A percentile compares a stretch with the other conserved stretches of the same genome.
Evolutionary conservation across 768 basidiomycete genomes (phyloP).

Genomic region (Kwoniella bestiolae): DNA sequence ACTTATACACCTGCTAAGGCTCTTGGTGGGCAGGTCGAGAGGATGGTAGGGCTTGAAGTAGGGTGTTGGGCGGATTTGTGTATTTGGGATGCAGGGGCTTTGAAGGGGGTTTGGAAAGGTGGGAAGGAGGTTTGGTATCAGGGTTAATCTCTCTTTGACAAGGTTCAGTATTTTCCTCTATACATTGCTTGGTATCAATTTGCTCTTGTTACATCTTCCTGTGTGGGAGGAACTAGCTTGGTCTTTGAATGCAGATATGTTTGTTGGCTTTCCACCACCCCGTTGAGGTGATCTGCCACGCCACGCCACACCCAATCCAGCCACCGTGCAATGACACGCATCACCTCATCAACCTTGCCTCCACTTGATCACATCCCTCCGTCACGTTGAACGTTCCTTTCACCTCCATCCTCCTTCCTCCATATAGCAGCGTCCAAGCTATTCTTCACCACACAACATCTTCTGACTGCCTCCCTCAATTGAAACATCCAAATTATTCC

Average conservation of each 20-base stretch:
- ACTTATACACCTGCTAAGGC: conserved; percentile 85
- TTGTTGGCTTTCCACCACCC: background rate
- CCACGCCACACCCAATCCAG: background rate
- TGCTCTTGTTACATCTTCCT: no score
- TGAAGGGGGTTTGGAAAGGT: conserved; percentile 60
- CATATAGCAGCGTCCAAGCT: background rate
- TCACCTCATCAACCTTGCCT: background rate
- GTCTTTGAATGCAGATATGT: no score
- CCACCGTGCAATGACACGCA: background rate
- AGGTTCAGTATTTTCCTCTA: no score
- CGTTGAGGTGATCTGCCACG: background rate
- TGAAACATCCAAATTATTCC: no score
- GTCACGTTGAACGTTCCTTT: background rate
- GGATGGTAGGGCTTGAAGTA: conserved; percentile 75
- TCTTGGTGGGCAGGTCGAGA: conserved; percentile 71
- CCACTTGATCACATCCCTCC: background rate
- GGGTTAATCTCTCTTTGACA: background rate
- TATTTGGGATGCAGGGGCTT: conserved; percentile 64
- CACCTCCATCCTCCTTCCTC: background rate
- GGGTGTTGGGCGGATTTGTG: conserved; percentile 88
- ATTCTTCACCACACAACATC: no score
- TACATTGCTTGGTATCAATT: no score
- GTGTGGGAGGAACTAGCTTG: no score
- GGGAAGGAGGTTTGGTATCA: conserved; percentile 67
- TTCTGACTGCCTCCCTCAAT: no score